These are phyloP conservation scores for Solanum appendiculatum DNA, from an alignment of 257 asterid species.

Conservation along the genomic window DNA sequence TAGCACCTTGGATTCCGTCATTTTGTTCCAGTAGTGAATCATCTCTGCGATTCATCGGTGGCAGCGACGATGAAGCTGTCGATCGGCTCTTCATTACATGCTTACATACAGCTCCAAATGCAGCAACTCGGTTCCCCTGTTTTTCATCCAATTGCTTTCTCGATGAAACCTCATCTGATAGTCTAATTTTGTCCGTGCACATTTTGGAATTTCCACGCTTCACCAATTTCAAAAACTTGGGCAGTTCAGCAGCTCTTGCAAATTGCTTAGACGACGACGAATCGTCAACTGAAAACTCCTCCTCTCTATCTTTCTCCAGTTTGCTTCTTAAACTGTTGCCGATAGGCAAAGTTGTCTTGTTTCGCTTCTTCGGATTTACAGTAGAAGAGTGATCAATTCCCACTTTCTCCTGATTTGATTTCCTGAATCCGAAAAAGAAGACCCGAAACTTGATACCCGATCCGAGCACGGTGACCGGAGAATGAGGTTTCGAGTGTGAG, in stretches of 20 bases:
- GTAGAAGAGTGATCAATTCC: constrained; percentile 4
- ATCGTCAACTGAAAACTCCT: constrained; percentile 1
- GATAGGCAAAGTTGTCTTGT: constrained; percentile 11
- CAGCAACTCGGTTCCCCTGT: constrained; percentile 26
- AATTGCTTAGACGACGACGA: constrained; percentile 7
- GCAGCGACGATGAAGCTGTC: constrained; percentile 15
- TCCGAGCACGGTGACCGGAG: constrained; percentile 17
- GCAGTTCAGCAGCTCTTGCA: constrained; percentile 18
- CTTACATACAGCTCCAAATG: constrained; percentile 34
- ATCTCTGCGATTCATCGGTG: constrained; percentile 39
- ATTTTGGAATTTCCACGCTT: constrained; percentile 43
- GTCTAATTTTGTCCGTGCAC: constrained; percentile 19
- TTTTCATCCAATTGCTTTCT: constrained; percentile 4
- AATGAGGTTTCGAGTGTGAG: constrained; percentile 12
- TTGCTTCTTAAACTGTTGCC: neutral
- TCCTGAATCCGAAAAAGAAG: constrained; percentile 42
- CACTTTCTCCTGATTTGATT: constrained; percentile 30
- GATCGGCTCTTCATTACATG: constrained; percentile 63
- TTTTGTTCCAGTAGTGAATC: constrained; percentile 55
- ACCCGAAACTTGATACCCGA: constrained; percentile 27
- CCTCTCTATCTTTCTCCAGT: neutral
- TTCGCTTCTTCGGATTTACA: neutral
- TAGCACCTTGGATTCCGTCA: constrained; percentile 9
- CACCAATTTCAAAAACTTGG: constrained; percentile 47
- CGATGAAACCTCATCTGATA: constrained; percentile 21